Percentiles rank a stretch among this genome's conserved stretches.
Evolutionary conservation across 169 alveolate genomes (phyloP).

Genomic region (Neospora caninum): DNA sequence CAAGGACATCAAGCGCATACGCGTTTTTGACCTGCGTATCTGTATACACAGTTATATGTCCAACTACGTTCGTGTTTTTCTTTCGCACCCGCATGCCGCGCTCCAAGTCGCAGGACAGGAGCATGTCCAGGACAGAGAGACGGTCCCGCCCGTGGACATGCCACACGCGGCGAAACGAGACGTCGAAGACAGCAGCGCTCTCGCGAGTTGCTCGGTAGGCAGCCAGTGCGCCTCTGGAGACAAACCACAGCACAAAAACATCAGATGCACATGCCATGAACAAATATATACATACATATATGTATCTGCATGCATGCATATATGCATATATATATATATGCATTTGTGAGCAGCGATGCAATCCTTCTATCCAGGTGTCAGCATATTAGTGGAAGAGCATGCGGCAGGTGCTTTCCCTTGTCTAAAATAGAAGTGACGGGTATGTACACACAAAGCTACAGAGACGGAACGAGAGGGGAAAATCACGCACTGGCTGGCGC

Average conservation of each 20-base stretch:
- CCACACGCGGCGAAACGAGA: slow-evolving; percentile 37
- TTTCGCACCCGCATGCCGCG: slow-evolving; percentile 7
- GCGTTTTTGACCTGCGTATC: too few species aligned
- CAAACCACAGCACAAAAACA: neutral
- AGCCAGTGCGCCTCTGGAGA: neutral
- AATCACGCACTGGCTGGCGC: too few species aligned
- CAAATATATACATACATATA: neutral
- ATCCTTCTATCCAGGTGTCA: too few species aligned
- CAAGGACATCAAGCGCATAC: too few species aligned
- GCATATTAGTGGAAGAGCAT: too few species aligned
- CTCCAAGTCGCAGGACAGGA: slow-evolving; percentile 32
- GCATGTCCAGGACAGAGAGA: neutral
- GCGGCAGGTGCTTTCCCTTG: too few species aligned
- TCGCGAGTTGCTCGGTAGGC: slow-evolving; percentile 19
- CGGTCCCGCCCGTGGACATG: slow-evolving; percentile 5
- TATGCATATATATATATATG: neutral
- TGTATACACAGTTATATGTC: too few species aligned
- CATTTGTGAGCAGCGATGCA: neutral
- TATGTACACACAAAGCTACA: too few species aligned
- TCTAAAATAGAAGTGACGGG: too few species aligned
- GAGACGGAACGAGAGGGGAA: too few species aligned
- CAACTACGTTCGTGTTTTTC: neutral
- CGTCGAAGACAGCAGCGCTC: slow-evolving; percentile 17
- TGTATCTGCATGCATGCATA: neutral
- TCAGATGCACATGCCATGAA: neutral